Percentiles rank a stretch among this genome's conserved stretches.
These are phyloP conservation scores for Vachellia pachyceras DNA, from an alignment of 306 rosid species.

Conservation along the genomic window DNA sequence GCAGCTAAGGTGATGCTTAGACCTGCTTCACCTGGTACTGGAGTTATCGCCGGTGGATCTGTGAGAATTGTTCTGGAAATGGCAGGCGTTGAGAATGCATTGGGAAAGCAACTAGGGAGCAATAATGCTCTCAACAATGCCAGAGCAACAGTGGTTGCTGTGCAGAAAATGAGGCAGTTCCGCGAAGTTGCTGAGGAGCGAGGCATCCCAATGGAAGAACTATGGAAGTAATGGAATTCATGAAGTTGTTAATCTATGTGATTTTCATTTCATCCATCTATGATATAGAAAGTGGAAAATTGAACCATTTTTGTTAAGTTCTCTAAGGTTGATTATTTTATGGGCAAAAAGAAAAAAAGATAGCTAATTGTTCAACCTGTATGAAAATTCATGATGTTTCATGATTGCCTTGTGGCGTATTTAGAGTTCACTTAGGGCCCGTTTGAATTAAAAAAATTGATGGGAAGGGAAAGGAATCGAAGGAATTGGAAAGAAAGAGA, in stretches of 20 bases:
- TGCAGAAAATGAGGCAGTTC: constrained; percentile 82
- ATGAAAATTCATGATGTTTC: constrained; percentile 36
- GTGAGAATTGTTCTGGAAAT: constrained; percentile 95
- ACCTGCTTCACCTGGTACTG: constrained; percentile 97
- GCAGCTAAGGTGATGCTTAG: constrained; percentile 99
- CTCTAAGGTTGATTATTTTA: constrained; percentile 31
- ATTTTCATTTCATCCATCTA: constrained; percentile 41
- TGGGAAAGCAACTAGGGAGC: constrained; percentile 94
- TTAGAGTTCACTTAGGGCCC: constrained; percentile 1
- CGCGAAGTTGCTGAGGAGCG: constrained; percentile 80
- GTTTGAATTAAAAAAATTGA: no score
- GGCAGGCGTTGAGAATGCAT: constrained; percentile 97
- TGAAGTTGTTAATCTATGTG: constrained; percentile 35
- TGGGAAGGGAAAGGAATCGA: no score
- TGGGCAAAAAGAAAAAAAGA: constrained; percentile 6
- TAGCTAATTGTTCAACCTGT: constrained; percentile 35
- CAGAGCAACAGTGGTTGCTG: constrained; percentile 81
- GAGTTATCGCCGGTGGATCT: constrained; percentile 98
- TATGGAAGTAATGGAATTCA: constrained; percentile 69
- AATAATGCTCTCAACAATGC: constrained; percentile 97
- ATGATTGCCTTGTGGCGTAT: constrained; percentile 13
- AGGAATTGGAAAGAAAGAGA: no score
- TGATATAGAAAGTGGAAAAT: constrained; percentile 41
- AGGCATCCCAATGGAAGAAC: constrained; percentile 96
- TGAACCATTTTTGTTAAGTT: constrained; percentile 36